Evolutionary conservation across 768 basidiomycete genomes (phyloP), one percentile per base, ranked within the genome.

Genomic region (Lentinula guzmanii): DNA sequence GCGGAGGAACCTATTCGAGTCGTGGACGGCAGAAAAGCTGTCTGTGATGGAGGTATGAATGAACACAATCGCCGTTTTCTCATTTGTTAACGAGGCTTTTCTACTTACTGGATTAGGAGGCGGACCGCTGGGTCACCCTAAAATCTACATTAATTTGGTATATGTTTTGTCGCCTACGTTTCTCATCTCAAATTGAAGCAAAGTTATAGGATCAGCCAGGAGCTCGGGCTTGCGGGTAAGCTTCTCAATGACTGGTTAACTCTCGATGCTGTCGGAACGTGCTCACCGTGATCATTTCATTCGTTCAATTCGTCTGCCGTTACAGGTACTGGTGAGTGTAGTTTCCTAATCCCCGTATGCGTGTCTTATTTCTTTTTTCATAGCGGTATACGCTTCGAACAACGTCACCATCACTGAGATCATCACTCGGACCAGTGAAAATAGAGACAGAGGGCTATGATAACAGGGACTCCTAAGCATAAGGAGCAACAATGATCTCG

Each of bases 111-210:
- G 11, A 55, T 0, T 71, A 98, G 96, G 96, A 75, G 89, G 87
- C 71, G 97, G 96, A 10, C 85, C 97, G 46, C 82, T 99, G 33
- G 97, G 97, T 24, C 97, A 99, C 71, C 97, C 97, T 5, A 95
- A 94, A 79, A 86, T 98, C 63, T 98, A 84, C 70, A 94, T 99
- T 73, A 98, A 98, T 77, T 73, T 99, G 71, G 95, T 94, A 67
- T 63, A 90, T 77, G 43, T 16, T 45, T 48, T 37, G 9, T 21
- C 31, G 31, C 11, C 43, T 21, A 5, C 46, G 58, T 56, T 37
- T 10, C 31, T 16, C 53, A 21, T 55, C 46, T 58, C 55, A 42
- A 21, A 18, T 52, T 53, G 31, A 66, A 71, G 45, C 69, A 60
- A 43, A 51, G 59, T 64, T 61, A 61, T 61, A 94, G 92, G 94